phyloP scores from a whole-genome alignment of 2,329 filamentous ascomycete species.

The Fusarium avenaceum region DNA sequence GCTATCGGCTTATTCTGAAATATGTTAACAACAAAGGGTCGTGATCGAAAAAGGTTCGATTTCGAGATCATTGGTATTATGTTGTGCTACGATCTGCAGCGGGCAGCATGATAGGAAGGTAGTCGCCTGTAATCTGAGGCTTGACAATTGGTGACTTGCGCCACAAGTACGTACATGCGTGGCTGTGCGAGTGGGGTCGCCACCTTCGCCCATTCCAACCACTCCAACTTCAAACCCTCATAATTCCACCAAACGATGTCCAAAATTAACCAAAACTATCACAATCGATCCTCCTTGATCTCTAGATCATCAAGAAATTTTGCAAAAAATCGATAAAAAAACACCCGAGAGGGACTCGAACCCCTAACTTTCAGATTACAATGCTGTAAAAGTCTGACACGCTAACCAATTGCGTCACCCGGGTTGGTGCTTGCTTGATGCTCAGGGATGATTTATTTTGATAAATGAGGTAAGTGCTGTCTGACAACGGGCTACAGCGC shows the following conservation, averaged over 20 bases:
- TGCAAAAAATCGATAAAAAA: not conserved
- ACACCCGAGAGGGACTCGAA: conserved; percentile 18
- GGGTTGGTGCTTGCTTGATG: not conserved
- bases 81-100: too few species aligned
- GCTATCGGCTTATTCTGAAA: too few species aligned
- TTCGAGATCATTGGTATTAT: too few species aligned
- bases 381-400: conserved; percentile 32
- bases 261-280: fast-evolving
- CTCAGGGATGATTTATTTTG: not conserved
- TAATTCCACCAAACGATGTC: not conserved
- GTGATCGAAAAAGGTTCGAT: too few species aligned
- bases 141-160: fast-evolving
- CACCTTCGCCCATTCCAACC: not conserved
- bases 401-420: conserved; percentile 39
- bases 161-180: too few species aligned
- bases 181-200: too few species aligned
- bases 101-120: too few species aligned
- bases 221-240: not conserved
- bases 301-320: fast-evolving
- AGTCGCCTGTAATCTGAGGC: too few species aligned
- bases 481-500: too few species aligned
- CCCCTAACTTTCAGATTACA: conserved; percentile 25
- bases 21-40: too few species aligned
- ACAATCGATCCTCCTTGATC: fast-evolving
- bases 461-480: not conserved